Evolutionary conservation across 2,329 filamentous ascomycete genomes (phyloP), one percentile per base, ranked within the genome.

Genomic region (Colletotrichum noveboracense): DNA sequence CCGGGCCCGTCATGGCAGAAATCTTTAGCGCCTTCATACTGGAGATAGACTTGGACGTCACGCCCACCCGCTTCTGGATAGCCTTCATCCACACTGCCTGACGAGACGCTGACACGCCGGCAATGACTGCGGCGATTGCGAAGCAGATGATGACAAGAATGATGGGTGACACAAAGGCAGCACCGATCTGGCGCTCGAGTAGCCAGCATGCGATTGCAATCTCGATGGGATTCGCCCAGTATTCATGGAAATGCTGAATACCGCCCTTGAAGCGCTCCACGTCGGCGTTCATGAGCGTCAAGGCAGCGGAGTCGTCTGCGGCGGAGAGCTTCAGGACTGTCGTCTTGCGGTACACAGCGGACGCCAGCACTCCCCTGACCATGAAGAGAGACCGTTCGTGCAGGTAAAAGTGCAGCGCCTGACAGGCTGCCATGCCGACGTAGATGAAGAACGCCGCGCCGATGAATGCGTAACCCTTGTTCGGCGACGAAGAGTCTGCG

Each of bases 271-370:
- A 84, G 7, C 84, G 82, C 72, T 88, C 87, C 12, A 89, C 81
- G 64, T 90, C 88, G 5, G 86, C 84, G 71, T 83, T 87, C 87
- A 89, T 89, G 5, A 89, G 81, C 0, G 88, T 88, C 58, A 89
- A 76, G 0, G 86, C 83, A 0, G 86, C 84, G 5, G 84, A 82
- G n/a, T 87, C 83, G 38, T 85, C 83, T 5, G 83, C 79, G 0
- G 80, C 78, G 0, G 81, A 81, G 5, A 83, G 71, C 8, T 82
- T 82, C n/a, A 83, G 77, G 16, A 77, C 76, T 0, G 81, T 82
- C 1, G 83, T 84, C 73, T 85, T 83, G 13, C 60, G 70, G 62
- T 85, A 87, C 3, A 87, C 80, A 5, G 79, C 80, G 0, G 82
- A 77, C 3, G 80, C 81, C 1, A 87, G 79, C 26, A 81, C 81